A percentile compares a stretch with the other conserved stretches of the same genome.
Evolutionary conservation across 495 filamentous ascomycete species (phyloP).

Genomic region (Hyaloscypha finlandica): DNA sequence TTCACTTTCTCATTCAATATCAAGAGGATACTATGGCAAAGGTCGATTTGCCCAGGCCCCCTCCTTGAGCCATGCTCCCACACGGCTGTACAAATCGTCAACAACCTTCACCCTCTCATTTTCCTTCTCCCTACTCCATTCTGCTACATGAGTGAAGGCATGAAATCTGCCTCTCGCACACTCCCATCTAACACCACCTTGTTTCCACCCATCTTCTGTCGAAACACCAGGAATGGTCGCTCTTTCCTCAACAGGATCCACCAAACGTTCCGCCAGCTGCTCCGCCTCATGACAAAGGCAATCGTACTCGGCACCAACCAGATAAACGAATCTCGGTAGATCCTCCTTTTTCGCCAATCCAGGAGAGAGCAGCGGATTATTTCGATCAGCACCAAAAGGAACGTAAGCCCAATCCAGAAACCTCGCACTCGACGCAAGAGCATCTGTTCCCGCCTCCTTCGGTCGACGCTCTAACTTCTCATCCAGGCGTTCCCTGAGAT

Average conservation of each 20-base stretch:
- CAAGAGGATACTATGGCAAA: background rate
- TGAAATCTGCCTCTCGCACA: conserved; percentile 6
- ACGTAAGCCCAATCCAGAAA: conserved; percentile 41
- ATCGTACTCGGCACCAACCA: conserved; percentile 22
- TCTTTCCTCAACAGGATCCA: background rate
- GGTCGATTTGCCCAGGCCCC: background rate
- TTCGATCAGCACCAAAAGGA: conserved; percentile 32
- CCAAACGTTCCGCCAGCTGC: conserved; percentile 10
- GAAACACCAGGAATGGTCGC: background rate
- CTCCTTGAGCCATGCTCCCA: conserved; percentile 7
- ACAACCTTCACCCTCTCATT: background rate
- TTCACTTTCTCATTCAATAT: too few species aligned
- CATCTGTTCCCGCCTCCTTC: conserved; percentile 24
- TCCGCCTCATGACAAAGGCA: conserved; percentile 18
- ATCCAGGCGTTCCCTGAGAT: conserved; percentile 32
- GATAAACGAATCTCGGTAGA: conserved; percentile 29
- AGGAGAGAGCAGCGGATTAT: conserved; percentile 40
- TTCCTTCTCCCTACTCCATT: conserved; percentile 6
- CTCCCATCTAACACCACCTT: conserved; percentile 8
- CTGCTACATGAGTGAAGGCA: conserved; percentile 10
- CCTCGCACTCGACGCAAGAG: conserved; percentile 32
- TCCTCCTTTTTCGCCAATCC: conserved; percentile 35
- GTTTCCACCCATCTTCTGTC: conserved; percentile 4
- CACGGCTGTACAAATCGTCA: conserved; percentile 5
- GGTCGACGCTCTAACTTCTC: conserved; percentile 35